Base-by-base conservation (phyloP, 2,329 filamentous ascomycete genomes). In the Colletotrichum coccodes region DNA sequence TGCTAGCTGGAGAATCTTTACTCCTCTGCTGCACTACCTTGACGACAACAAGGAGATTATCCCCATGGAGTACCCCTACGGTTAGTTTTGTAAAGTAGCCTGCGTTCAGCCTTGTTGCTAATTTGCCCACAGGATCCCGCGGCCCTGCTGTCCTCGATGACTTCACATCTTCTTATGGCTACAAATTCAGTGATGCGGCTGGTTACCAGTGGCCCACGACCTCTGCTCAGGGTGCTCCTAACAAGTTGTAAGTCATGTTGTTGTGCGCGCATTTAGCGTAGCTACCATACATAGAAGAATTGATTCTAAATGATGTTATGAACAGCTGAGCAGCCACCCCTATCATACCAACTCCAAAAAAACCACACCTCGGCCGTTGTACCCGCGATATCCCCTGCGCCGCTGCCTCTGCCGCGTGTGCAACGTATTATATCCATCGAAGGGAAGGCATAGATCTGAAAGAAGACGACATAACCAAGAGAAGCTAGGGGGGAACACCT, bases 31-130 rank as follows among this genome's bases (percentile, higher is more conserved):
- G 72, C 95, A 99, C 86, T 99, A 99, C 84, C 90, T 99, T 14
- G 97, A 99, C 73, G 94, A 98, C 79, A 98, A 98, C 88, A 97
- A 97, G 88, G 96, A 99, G 84, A 98, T 99, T 73, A 93, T 97
- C 70, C 96, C 96, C 30, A 99, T 99, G 96, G 95, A 98, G 79
- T 99, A 99, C 84, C 95, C 97, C 73, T 99, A 99, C 79, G 96
- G 96, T 98, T 84, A 85, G 92, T 81, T 49, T 4, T 32, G 36
- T 23, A 12, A 5, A 14, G n/a, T 18, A 11, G 42, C 18, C 12
- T 23, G 30, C 23, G n/a, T 6, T 18, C 36, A 16, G 26, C 36
- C 34, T 53, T 58, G 36, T 56, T 40, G 44, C 76, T 77, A 65
- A 79, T 60, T 42, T n/a, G 21, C 38, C 61, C 26, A 12, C 74